Conservation (phyloP, 2,329 filamentous ascomycete genomes). For the Colletotrichum gigasporum region DNA sequence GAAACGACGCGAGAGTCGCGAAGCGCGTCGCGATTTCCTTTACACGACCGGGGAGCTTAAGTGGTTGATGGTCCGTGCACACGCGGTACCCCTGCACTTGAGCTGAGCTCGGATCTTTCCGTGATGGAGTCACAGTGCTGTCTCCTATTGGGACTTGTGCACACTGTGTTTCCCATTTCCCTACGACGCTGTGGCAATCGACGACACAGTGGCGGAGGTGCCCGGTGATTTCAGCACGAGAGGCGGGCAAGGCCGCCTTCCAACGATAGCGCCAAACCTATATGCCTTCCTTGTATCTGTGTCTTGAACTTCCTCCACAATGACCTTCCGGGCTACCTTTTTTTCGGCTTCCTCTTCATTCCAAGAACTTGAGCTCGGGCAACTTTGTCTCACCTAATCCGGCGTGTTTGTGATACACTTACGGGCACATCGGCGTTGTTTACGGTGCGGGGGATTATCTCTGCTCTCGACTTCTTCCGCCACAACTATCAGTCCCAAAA, state of each 20-base stretch:
- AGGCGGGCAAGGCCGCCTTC: conserved; percentile 20
- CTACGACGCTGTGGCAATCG: conserved; percentile 17
- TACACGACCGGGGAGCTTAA: background rate
- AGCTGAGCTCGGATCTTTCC: background rate
- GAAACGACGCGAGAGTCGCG: conserved; percentile 27
- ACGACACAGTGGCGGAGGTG: conserved; percentile 20
- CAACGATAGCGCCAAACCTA: conserved; percentile 1
- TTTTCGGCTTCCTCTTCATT: background rate
- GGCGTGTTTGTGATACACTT: background rate
- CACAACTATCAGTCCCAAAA: too few relatives aligned
- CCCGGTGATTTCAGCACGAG: conserved; percentile 18
- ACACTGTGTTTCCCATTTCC: conserved; percentile 8
- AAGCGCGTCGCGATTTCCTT: conserved; percentile 24
- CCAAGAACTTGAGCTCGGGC: background rate
- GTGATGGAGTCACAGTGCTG: background rate
- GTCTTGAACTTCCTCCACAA: background rate
- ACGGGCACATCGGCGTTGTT: background rate
- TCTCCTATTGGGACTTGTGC: background rate
- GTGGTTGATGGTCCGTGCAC: background rate
- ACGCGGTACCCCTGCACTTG: background rate
- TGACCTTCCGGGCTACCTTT: background rate
- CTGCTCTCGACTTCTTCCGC: background rate
- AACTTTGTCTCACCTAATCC: conserved; percentile 19
- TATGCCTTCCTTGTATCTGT: background rate
- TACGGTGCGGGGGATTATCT: background rate